A percentile compares a stretch with the other conserved stretches of the same genome.
These are phyloP conservation scores for Sporothrix mexicana DNA, from an alignment of 2,329 filamentous ascomycete genomes.

Conservation along the genomic window DNA sequence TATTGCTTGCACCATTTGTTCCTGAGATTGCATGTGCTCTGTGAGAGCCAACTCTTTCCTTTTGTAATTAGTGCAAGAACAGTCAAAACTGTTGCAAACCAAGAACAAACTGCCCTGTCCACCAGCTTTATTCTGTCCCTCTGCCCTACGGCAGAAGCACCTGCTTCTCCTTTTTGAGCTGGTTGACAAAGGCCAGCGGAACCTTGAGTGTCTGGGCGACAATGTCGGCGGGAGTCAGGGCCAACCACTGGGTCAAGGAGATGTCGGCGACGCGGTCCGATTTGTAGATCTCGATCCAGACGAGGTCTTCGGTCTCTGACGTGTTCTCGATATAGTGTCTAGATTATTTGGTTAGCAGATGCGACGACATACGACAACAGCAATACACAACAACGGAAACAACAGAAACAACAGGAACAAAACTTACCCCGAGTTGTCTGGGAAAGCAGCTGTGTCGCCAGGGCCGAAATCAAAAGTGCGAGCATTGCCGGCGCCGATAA, in stretches of 20 bases:
- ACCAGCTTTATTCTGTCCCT: background rate
- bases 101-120: background rate
- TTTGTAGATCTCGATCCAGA: conserved; percentile 74
- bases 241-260: conserved; percentile 71
- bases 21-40: background rate
- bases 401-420: background rate
- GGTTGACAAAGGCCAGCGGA: conserved; percentile 59
- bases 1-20: too few relatives aligned
- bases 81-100: too few relatives aligned
- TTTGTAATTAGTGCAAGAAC: background rate
- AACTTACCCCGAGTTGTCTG: conserved; percentile 61
- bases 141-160: conserved; percentile 50
- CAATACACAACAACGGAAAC: background rate
- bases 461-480: conserved; percentile 71
- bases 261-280: conserved; percentile 70
- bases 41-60: background rate
- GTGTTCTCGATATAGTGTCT: conserved; percentile 74
- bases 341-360: conserved; percentile 40
- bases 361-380: background rate
- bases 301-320: conserved; percentile 63
- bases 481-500: conserved; percentile 64
- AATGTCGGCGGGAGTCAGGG: conserved; percentile 67
- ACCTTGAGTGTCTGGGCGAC: conserved; percentile 66
- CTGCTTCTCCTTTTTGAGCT: conserved; percentile 69
- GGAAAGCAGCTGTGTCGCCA: conserved; percentile 72